Evolutionary conservation across 805 yeast genomes (phyloP), one percentile per base, ranked within the genome.

Genomic region (Saturnispora zaruensis): DNA sequence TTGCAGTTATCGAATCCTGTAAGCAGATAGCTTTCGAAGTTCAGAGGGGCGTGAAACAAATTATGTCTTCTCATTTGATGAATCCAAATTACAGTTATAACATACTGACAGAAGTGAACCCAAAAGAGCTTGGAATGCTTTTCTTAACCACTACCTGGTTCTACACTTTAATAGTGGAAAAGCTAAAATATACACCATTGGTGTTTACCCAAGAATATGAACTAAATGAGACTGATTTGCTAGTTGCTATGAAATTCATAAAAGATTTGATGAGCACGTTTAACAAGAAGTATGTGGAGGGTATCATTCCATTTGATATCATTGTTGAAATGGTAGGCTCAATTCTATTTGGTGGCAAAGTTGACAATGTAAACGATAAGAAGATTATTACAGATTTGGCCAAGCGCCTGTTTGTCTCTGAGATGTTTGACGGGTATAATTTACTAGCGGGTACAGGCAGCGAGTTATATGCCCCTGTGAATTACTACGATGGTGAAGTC

Each of bases 151-250:
- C 85, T 5, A 71, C 79, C 0, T 87, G 95, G 95, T 75, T 76
- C 53, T 95, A 87, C 59, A 73, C 85, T 0, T 59, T 84, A 0
- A 59, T 87, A 3, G 72, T 72, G 33, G 88, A 81, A 52, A 64
- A 87, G 48, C 62, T 77, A 45, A 69, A 84, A 44, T 82, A 73
- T 54, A 73, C 71, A 1, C 88, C 91, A 0, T 60, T 76, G 2
- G 87, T 91, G 1, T 85, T 86, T 65, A 57, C 66, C 1, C 75
- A 76, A 55, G 59, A 55, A 8, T 83, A 87, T 59, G 95, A 85
- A 52, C 77, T 89, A 57, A 85, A 77, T 59, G 87, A 85, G 50
- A 65, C 81, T n/a, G 96, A 90, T 60, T 74, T 82, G 48, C 65
- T 67, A 9, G 70, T 78, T 21, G 82, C 79, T 2, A 54, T 72